Base-by-base conservation (phyloP, 495 filamentous ascomycete species). In the Daldinia concentrica region DNA sequence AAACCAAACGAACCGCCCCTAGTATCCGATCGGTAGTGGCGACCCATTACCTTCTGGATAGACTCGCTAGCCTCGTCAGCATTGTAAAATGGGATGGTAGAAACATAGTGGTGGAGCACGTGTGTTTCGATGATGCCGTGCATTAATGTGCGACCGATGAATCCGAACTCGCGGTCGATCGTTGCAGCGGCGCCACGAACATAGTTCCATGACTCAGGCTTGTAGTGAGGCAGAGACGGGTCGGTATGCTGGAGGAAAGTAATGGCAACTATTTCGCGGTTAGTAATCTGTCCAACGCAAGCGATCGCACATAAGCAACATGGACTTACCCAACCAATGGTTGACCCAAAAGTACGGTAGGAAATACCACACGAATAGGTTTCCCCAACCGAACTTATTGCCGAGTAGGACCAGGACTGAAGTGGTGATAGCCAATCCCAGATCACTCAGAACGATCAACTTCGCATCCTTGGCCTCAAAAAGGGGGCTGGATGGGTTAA, bases 341-440 rank as follows among this genome's bases (percentile, higher is more conserved):
- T 99, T 97, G 26, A 98, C 95, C 95, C 95, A 98, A 69, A 98
- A 84, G 79, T 98, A 99, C 9, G 95, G 95, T 63, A 96, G 75
- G 76, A 92, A 89, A 80, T 98, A 99, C 94, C 95, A 98, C 45
- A 99, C 90, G 29, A 91, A 81, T 75, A 98, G 82, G 81, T 97
- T 97, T 70, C 85, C 75, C 87, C 89, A 94, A 77, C 96, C 95
- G 73, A 89, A 97, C 58, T 81, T 93, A 79, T 89, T 86, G 71
- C 90, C 79, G 69, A 88, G 82, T 71, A 88, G 88, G 58, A 91
- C 79, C 24, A 88, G 80, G 45, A 76, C 81, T 29, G 77, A 68
- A 71, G 82, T 80, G 57, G 84, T 85, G 70, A 93, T 79, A 63
- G 83, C 84, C 41, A 97, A 80, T 77, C 93, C 93, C 17, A 95